A percentile compares a stretch with the other conserved stretches of the same genome.
These are phyloP conservation scores for Chlamydomonas schloesseri DNA, from an alignment of 139 green algal genomes.

Conservation along the genomic window DNA sequence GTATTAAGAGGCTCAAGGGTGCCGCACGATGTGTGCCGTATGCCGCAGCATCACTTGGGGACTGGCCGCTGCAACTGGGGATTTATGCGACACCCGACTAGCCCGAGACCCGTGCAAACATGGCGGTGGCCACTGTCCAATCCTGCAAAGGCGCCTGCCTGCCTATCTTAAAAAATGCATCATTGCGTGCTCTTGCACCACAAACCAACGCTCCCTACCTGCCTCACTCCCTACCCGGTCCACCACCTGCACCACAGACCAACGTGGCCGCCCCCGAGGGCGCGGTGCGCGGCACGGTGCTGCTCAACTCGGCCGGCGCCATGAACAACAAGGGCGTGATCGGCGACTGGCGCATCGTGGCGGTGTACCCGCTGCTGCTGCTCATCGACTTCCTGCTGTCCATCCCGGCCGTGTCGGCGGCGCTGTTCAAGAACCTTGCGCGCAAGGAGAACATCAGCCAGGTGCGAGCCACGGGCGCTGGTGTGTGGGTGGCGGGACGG, in stretches of 20 bases:
- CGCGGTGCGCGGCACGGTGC: conserved; percentile 63
- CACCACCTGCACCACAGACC: conserved; percentile 23
- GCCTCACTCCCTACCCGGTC: too few species aligned
- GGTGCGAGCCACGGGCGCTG: neutral
- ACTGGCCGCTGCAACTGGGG: too few species aligned
- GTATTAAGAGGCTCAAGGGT: too few species aligned
- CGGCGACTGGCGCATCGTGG: conserved; percentile 70
- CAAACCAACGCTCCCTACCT: too few species aligned
- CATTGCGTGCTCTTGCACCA: too few species aligned
- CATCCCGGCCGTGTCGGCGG: conserved; percentile 57
- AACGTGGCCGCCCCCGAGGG: conserved; percentile 19
- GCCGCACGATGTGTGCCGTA: too few species aligned
- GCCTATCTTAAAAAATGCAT: too few species aligned
- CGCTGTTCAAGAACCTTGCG: conserved; percentile 48
- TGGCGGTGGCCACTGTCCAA: too few species aligned
- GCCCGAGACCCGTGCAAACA: too few species aligned
- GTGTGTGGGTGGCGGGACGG: neutral
- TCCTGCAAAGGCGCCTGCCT: too few species aligned
- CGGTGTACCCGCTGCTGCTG: conserved; percentile 84
- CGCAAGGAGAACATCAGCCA: neutral
- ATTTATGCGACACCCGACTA: too few species aligned
- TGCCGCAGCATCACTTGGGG: too few species aligned
- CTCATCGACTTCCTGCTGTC: conserved; percentile 93
- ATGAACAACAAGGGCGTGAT: conserved; percentile 93
- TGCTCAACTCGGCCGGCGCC: conserved; percentile 88